These are phyloP conservation scores for Phytophthora melonis DNA, from an alignment of 352 stramenopile genomes.

Conservation along the genomic window DNA sequence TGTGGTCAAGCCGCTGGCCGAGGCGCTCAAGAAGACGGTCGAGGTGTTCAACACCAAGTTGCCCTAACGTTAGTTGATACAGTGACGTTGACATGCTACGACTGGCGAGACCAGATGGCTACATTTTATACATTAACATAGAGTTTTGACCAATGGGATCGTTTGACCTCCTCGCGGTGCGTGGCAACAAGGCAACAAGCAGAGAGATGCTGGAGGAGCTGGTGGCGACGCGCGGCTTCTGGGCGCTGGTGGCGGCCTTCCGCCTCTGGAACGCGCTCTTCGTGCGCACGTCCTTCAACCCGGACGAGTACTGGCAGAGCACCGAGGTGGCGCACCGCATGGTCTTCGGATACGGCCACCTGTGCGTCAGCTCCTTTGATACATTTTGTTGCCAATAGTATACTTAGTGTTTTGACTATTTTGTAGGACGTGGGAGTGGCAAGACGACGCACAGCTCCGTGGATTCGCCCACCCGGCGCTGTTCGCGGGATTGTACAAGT, in stretches of 20 bases:
- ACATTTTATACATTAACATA: slow-evolving; percentile 29
- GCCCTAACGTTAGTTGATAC: slow-evolving; percentile 14
- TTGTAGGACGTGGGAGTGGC: slow-evolving; percentile 89
- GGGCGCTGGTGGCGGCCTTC: slow-evolving; percentile 63
- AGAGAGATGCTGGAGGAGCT: slow-evolving; percentile 43
- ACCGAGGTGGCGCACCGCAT: slow-evolving; percentile 87
- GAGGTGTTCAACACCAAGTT: slow-evolving; percentile 88
- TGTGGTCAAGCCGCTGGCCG: slow-evolving; percentile 73
- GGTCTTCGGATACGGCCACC: slow-evolving; percentile 87
- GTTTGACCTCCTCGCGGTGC: slow-evolving; percentile 6
- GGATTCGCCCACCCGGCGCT: slow-evolving; percentile 82
- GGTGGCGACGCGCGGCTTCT: slow-evolving; percentile 53
- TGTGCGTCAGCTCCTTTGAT: slow-evolving; percentile 51
- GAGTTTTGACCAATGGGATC: slow-evolving; percentile 27
- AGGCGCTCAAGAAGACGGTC: slow-evolving; percentile 83
- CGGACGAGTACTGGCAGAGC: slow-evolving; percentile 92
- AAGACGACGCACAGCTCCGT: slow-evolving; percentile 69
- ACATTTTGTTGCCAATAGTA: not conserved
- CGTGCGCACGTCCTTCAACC: slow-evolving; percentile 88
- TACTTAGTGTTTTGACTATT: not conserved
- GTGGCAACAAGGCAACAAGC: slow-evolving; percentile 5
- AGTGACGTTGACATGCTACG: not conserved
- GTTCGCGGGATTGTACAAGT: slow-evolving; percentile 86
- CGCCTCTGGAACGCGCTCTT: slow-evolving; percentile 86
- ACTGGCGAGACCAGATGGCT: slow-evolving; percentile 23